phyloP scores from a whole-genome alignment of 2,329 filamentous ascomycete species.

The Clarireedia homoeocarpa region DNA sequence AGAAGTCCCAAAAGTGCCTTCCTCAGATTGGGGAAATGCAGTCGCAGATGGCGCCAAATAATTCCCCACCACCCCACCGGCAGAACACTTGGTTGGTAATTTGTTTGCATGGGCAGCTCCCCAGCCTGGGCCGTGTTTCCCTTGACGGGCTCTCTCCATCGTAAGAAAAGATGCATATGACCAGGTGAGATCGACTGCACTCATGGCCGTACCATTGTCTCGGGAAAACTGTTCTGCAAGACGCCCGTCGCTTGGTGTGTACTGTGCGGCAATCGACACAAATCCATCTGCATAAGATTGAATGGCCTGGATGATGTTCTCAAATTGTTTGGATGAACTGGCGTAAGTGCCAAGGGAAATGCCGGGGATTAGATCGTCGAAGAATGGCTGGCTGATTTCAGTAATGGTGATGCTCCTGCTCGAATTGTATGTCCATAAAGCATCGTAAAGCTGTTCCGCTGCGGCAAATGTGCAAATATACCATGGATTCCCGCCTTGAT shows the following conservation, averaged over 20 bases:
- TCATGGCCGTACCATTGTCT: conserved; percentile 44
- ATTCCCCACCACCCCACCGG: neutral
- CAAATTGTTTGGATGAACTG: conserved; percentile 49
- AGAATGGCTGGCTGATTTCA: conserved; percentile 59
- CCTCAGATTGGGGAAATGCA: neutral
- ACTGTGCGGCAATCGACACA: conserved; percentile 39
- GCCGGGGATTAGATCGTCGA: conserved; percentile 53
- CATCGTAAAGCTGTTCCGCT: conserved; percentile 41
- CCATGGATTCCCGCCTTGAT: conserved; percentile 76
- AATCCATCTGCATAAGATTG: conserved; percentile 55
- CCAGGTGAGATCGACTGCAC: conserved; percentile 62
- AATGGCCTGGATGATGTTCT: conserved; percentile 43
- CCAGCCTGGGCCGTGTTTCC: conserved; percentile 48
- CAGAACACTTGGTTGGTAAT: neutral
- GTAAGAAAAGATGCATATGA: conserved; percentile 64
- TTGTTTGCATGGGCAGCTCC: conserved; percentile 32
- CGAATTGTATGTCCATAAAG: conserved; percentile 61
- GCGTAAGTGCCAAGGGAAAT: conserved; percentile 54
- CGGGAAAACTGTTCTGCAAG: conserved; percentile 60
- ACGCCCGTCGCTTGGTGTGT: conserved; percentile 49
- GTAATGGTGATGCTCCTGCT: conserved; percentile 57
- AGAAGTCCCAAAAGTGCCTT: neutral
- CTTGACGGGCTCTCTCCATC: conserved; percentile 45
- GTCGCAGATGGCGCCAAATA: neutral
- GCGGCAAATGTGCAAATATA: conserved; percentile 53